Base-by-base conservation (phyloP, 345 rosid species). In the Eucalyptus coolabah region DNA sequence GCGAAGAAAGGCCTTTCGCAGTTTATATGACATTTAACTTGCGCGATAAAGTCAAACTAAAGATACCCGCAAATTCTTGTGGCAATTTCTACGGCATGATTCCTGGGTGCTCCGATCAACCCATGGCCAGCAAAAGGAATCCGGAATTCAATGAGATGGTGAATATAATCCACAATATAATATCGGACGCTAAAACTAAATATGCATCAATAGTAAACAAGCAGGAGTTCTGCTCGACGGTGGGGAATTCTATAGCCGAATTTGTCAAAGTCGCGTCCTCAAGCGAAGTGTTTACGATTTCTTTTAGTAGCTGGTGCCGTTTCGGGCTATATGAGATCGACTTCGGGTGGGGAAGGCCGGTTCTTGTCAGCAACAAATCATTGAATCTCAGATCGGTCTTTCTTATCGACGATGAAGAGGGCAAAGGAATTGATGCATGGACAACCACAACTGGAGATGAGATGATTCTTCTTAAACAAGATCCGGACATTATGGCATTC, bases 311-410 rank as follows among this genome's bases (percentile, higher is more conserved):
- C 88, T 90, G 91, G 88, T 92, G 93, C 72, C 90, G 88, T 32
- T 92, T 93, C 6, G 91, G 93, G 7, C 60, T 90, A 72, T 93
- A 95, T 30, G 95, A 92, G 81, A 92, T 90, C 7, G 94, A 95
- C 88, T 95, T 93, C 21, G 95, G 96, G 17, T 95, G 96, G 95
- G 95, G 95, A 80, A 92, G 89, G 56, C 96, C 96, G 21, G 89
- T 59, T 86, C 92, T 93, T 91, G 92, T 92, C 28, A 92, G 93
- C 12, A 92, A 91, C 54, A 92, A 88, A 87, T 91, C 87, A 42
- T 82, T 90, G 88, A 92, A 42, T 23, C 9, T 86, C 65, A 92
- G 92, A 82, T 80, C 92, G 23, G 88, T 93, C 87, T 44, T 90
- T 72, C 63, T 95, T 59, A 88, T 90, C 87, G 96, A 95, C 89